Base-by-base conservation (phyloP, 208 protist species). In the Trypanosomatidae sp. region DNA sequence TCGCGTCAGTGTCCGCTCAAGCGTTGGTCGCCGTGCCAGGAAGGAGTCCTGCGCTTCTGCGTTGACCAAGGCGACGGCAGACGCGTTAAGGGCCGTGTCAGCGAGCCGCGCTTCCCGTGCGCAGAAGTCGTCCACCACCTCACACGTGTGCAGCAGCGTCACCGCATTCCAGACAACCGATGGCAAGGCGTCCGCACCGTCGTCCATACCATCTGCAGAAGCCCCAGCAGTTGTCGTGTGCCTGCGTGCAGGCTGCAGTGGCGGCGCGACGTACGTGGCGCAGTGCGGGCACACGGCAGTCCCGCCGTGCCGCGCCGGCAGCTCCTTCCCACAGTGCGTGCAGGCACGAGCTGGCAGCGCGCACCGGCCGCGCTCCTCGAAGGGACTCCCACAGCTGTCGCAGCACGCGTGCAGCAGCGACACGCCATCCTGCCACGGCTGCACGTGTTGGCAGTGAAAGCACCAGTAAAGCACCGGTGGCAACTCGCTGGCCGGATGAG, bases 221-320 rank as follows among this genome's bases (percentile, higher is more conserved):
- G n/a, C n/a, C n/a, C n/a, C n/a, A n/a, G n/a, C n/a, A n/a, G n/a
- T n/a, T n/a, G n/a, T n/a, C n/a, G n/a, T n/a, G 52, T 25, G 30
- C 46, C 8, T 33, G 10, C 28, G 53, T 22, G 50, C 53, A 55
- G 52, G 36, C 55, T 69, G 69, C 52, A 41, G 41, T 8, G 41
- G 49, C 3, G 64, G 65, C 30, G 22, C 39, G 19, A 82, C 53
- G 47, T 80, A 84, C 6, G 66, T 67, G 1, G 73, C 79, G 43
- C 83, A 87, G 56, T 44, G 28, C 2, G 80, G 73, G 59, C 83
- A 87, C 33, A 84, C 79, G 39, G 70, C 76, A 30, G 70, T 60
- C 5, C 67, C 67, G 36, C 25, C 70, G 39, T 74, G 67, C 43
- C 43, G 25, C 25, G 47, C 8, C 1, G 68, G 75, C 47, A 87